Evolutionary conservation across 768 basidiomycete genomes (phyloP).

Genomic region (Psilocybe sp.): DNA sequence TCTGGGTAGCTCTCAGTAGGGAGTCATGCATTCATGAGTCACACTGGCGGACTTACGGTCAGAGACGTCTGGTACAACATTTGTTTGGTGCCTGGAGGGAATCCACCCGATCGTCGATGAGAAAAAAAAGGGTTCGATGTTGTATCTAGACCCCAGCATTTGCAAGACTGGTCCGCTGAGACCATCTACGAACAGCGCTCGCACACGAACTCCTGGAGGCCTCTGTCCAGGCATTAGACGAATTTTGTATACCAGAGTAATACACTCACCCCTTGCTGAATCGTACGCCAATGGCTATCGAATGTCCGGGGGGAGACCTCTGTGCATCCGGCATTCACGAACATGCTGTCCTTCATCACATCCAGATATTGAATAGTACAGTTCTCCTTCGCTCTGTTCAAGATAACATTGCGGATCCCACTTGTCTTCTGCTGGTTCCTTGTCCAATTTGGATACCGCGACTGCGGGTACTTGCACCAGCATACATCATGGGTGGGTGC

Average conservation of each 20-base stretch:
- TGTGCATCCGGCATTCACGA: constrained; percentile 19
- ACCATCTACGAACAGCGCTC: constrained; percentile 49
- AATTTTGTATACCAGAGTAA: not conserved
- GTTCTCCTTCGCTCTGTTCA: constrained; percentile 11
- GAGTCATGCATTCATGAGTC: not conserved
- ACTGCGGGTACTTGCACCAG: constrained; percentile 46
- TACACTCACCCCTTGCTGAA: constrained; percentile 13
- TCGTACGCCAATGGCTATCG: constrained; percentile 31
- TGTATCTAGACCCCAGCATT: constrained; percentile 54
- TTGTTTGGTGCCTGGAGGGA: constrained; percentile 55
- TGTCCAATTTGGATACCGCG: constrained; percentile 57
- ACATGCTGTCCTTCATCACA: constrained; percentile 33
- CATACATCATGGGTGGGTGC: constrained; percentile 20
- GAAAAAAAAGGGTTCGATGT: constrained; percentile 64
- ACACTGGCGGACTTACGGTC: constrained; percentile 34
- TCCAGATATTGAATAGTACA: constrained; percentile 39
- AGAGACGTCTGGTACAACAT: constrained; percentile 25
- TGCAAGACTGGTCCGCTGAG: constrained; percentile 49
- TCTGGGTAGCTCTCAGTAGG: constrained; percentile 31
- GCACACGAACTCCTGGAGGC: constrained; percentile 35
- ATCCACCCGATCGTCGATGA: constrained; percentile 61
- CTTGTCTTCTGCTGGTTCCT: constrained; percentile 38
- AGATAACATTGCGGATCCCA: constrained; percentile 29
- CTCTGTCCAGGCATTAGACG: constrained; percentile 1
- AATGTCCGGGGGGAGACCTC: constrained; percentile 19